Conservation (phyloP, 2,329 filamentous ascomycete species). For the Aplosporella prunicola region DNA sequence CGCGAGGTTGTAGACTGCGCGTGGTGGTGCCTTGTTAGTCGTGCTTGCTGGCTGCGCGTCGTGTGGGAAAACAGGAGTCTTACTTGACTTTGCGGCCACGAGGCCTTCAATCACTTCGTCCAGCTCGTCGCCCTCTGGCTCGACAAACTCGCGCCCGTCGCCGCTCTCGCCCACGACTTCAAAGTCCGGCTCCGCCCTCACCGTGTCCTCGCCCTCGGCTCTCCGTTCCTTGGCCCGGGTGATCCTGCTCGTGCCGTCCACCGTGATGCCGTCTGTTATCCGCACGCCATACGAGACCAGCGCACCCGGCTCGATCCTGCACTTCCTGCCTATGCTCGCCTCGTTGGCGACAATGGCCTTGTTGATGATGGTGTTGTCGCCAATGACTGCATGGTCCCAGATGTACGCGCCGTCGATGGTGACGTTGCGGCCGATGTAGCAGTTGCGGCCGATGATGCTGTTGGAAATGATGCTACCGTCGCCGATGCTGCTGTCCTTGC, state of each 20-base stretch:
- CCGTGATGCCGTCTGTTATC: constrained; percentile 52
- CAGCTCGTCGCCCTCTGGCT: constrained; percentile 54
- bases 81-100: constrained; percentile 25
- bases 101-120: constrained; percentile 42
- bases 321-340: constrained; percentile 60
- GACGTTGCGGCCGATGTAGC: constrained; percentile 78
- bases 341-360: constrained; percentile 69
- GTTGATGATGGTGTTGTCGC: constrained; percentile 61
- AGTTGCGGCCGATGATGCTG: constrained; percentile 74
- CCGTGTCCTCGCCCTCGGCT: constrained; percentile 32
- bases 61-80: constrained; percentile 12
- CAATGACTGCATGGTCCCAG: constrained; percentile 75
- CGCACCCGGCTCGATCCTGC: constrained; percentile 59
- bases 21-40: no score
- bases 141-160: constrained; percentile 50
- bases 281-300: constrained; percentile 71
- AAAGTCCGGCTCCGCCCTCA: constrained; percentile 34
- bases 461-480: constrained; percentile 60
- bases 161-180: constrained; percentile 49
- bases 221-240: constrained; percentile 38
- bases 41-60: no score
- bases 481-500: constrained; percentile 65
- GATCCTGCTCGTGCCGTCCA: constrained; percentile 35
- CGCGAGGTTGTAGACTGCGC: constrained; percentile 42
- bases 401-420: constrained; percentile 70